Conservation (phyloP, 2,329 filamentous ascomycete species). For the Thermomyces lanuginosus region DNA sequence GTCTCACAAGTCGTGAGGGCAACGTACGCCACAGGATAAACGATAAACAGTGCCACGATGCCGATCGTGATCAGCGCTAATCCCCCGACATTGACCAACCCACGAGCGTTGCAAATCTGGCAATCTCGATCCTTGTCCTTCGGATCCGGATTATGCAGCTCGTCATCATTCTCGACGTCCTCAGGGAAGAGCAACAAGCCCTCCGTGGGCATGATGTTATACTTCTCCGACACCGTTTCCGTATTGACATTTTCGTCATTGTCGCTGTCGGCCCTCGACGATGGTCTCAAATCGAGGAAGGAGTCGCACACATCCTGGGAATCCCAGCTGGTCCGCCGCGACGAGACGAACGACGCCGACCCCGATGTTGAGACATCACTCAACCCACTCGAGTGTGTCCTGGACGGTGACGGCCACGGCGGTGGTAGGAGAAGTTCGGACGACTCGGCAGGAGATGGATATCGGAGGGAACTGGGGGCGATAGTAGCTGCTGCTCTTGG, state of each 20-base stretch:
- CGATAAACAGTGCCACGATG: conserved; percentile 49
- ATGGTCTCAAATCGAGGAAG: conserved; percentile 44
- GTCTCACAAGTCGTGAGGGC: conserved; percentile 4
- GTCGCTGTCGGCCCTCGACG: conserved; percentile 46
- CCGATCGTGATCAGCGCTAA: conserved; percentile 44
- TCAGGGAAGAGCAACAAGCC: conserved; percentile 52
- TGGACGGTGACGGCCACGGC: conserved; percentile 29
- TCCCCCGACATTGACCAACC: conserved; percentile 48
- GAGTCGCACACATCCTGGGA: conserved; percentile 33
- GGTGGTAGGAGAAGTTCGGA: conserved; percentile 25
- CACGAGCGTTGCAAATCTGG: conserved; percentile 49
- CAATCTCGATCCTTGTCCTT: conserved; percentile 46
- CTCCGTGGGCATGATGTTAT: conserved; percentile 52
- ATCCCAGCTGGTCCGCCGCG: conserved; percentile 48
- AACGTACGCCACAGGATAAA: conserved; percentile 51
- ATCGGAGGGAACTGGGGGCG: conserved; percentile 22
- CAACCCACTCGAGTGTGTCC: conserved; percentile 34
- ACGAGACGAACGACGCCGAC: conserved; percentile 40
- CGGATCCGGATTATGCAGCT: conserved; percentile 53
- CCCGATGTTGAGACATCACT: conserved; percentile 35
- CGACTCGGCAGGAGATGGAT: conserved; percentile 28
- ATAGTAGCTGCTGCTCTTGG: conserved; percentile 30
- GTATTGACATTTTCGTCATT: conserved; percentile 52
- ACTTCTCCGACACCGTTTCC: conserved; percentile 57
- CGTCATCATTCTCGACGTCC: conserved; percentile 59